A percentile compares a stretch with the other conserved stretches of the same genome.
phyloP scores from a whole-genome alignment of 176 grass and related monocot genomes.

The Aechmea fasciata region DNA sequence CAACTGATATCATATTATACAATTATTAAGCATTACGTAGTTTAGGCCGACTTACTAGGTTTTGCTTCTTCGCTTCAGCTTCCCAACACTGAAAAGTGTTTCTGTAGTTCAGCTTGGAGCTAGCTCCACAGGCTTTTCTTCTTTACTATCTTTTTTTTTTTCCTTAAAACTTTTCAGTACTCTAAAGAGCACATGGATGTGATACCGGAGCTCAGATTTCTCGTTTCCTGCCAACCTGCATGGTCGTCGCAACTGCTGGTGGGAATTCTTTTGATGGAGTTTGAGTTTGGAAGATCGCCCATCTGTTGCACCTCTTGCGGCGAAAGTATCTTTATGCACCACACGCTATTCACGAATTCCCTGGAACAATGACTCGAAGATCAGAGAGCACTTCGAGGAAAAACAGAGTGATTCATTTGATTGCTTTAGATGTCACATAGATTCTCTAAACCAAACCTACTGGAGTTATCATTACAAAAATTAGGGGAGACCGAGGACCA shows the following conservation, averaged over 20 bases:
- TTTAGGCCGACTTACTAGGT: constrained; percentile 20
- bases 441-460: neutral
- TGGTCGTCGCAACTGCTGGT: constrained; percentile 64
- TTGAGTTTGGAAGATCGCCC: constrained; percentile 61
- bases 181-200: constrained; percentile 68
- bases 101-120: neutral
- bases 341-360: constrained; percentile 93
- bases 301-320: constrained; percentile 96
- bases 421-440: too few species aligned
- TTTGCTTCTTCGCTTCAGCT: constrained; percentile 22
- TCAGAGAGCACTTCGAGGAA: neutral
- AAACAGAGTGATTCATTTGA: neutral
- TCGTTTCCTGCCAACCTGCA: constrained; percentile 55
- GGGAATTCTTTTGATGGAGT: constrained; percentile 32
- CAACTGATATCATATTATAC: constrained; percentile 47
- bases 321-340: constrained; percentile 92
- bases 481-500: neutral
- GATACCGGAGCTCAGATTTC: constrained; percentile 59
- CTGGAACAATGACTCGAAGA: constrained; percentile 15
- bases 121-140: neutral
- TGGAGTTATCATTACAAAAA: neutral
- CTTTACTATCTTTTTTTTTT: too few species aligned
- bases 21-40: constrained; percentile 50
- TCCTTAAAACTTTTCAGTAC: constrained; percentile 49
- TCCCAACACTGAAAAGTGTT: neutral